Conservation (phyloP, 805 yeast species). For the Candida rishiriensis region DNA sequence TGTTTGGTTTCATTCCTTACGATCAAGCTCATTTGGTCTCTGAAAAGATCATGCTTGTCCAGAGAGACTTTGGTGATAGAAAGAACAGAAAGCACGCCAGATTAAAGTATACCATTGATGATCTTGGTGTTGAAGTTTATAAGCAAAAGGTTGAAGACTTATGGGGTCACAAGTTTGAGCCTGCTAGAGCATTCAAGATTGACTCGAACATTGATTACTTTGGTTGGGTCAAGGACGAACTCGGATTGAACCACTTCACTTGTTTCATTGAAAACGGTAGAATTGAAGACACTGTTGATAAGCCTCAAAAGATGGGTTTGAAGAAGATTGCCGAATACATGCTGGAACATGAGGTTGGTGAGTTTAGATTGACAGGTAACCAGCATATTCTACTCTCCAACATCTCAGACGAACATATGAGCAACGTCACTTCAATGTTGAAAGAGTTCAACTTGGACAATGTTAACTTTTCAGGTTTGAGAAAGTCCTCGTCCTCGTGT, state of each 20-base stretch:
- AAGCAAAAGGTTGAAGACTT: constrained; percentile 76
- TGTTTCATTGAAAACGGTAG: constrained; percentile 95
- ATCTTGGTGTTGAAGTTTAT: constrained; percentile 83
- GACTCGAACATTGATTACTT: constrained; percentile 86
- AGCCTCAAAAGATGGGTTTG: constrained; percentile 87
- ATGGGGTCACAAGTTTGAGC: constrained; percentile 71
- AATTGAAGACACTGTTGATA: constrained; percentile 85
- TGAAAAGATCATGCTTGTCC: constrained; percentile 89
- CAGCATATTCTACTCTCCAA: constrained; percentile 82
- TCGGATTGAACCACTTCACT: constrained; percentile 83
- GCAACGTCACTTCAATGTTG: constrained; percentile 57
- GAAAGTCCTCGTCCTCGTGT: constrained; percentile 92
- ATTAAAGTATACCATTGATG: constrained; percentile 94
- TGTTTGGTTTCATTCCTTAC: constrained; percentile 68
- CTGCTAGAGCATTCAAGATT: constrained; percentile 68
- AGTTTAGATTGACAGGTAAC: constrained; percentile 92
- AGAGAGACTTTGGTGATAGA: constrained; percentile 94
- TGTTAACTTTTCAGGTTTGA: constrained; percentile 73
- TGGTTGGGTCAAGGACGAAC: constrained; percentile 90
- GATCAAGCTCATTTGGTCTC: constrained; percentile 74
- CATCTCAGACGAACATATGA: constrained; percentile 65
- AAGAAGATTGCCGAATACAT: constrained; percentile 70
- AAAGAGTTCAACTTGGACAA: constrained; percentile 78
- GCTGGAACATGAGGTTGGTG: constrained; percentile 59
- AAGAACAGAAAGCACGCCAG: constrained; percentile 96